Percentiles rank a stretch among this genome's conserved stretches.
Evolutionary conservation across 208 protist genomes (phyloP).

Genomic region (Trypanosomatidae sp.): DNA sequence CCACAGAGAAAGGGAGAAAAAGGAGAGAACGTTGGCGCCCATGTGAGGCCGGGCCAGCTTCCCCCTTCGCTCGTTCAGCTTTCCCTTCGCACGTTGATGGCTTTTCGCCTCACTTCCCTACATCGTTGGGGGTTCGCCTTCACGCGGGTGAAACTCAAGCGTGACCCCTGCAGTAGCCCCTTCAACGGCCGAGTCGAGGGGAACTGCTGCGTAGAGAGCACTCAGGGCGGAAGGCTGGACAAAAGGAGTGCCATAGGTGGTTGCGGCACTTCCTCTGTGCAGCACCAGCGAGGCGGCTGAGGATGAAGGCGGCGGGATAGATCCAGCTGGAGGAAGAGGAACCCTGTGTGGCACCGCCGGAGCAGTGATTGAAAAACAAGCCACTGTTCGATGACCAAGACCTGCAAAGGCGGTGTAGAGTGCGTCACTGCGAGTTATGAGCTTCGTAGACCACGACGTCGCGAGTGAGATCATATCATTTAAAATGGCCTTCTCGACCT

Average conservation of each 20-base stretch:
- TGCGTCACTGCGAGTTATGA: not conserved
- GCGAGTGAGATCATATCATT: constrained; percentile 3
- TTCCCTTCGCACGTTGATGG: too few relatives aligned
- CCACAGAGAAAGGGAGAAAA: not conserved
- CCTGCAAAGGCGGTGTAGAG: constrained; percentile 1
- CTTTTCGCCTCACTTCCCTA: too few relatives aligned
- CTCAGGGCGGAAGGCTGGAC: not conserved
- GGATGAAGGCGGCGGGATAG: not conserved
- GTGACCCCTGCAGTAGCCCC: not conserved
- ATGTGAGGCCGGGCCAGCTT: not conserved
- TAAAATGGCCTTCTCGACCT: not conserved
- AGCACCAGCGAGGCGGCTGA: not conserved
- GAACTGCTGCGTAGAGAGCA: too few relatives aligned
- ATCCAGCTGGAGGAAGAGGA: not conserved
- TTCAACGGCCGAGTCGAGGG: not conserved
- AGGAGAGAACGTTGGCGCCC: not conserved
- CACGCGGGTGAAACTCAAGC: too few relatives aligned
- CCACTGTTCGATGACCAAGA: not conserved
- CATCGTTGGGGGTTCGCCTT: not conserved
- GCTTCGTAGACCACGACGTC: not conserved
- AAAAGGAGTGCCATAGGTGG: not conserved
- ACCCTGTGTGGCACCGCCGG: too few relatives aligned
- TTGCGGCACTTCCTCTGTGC: too few relatives aligned
- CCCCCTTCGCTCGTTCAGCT: not conserved
- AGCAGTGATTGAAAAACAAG: not conserved